phyloP scores from a whole-genome alignment of 257 asterid genomes.

The Solanum etuberosum region DNA sequence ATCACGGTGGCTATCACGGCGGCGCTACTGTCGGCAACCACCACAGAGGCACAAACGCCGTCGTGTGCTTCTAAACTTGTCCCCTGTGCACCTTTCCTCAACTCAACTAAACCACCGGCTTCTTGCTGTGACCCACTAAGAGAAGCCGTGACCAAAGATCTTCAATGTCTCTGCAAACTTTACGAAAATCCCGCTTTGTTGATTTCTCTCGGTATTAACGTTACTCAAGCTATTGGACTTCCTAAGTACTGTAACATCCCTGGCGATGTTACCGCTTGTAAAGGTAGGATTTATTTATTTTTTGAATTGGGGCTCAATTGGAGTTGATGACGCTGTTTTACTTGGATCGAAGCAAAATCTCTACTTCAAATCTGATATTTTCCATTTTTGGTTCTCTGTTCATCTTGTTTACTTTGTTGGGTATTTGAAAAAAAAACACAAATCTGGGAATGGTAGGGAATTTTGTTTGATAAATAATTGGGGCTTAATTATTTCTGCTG shows the following conservation, averaged over 20 bases:
- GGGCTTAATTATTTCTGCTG: background rate
- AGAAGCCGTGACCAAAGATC: conserved; percentile 24
- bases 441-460: too few species aligned
- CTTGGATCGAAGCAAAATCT: background rate
- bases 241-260: conserved; percentile 24
- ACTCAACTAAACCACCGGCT: conserved; percentile 26
- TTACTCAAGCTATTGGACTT: conserved; percentile 34
- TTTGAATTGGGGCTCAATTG: background rate
- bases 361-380: background rate
- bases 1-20: conserved; percentile 11
- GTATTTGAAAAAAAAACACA: too few species aligned
- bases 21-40: conserved; percentile 9
- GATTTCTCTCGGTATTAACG: conserved; percentile 5
- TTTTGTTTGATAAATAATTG: too few species aligned
- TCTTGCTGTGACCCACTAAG: conserved; percentile 30
- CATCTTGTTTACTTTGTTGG: background rate
- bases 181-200: conserved; percentile 5
- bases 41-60: conserved; percentile 13
- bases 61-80: conserved; percentile 23
- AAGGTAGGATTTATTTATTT: conserved; percentile 5
- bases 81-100: conserved; percentile 16
- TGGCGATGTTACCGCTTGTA: conserved; percentile 21
- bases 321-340: background rate
- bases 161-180: conserved; percentile 35
- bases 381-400: background rate